Base-by-base conservation (phyloP, 192 early-diverging fungal species). In the Geranomyces variabilis region DNA sequence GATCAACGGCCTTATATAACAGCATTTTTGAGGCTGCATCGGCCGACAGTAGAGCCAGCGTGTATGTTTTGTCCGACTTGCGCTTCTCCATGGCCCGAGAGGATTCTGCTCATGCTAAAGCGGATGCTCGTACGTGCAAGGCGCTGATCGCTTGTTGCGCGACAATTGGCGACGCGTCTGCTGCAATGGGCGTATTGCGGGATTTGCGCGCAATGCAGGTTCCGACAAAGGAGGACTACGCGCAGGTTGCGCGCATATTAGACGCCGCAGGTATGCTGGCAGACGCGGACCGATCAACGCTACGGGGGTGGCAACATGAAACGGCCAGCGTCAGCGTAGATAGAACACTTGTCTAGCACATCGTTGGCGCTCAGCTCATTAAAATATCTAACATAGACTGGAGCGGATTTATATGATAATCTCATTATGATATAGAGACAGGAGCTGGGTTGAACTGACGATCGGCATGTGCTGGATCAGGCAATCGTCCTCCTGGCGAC, bases 31-130 rank as follows among this genome's bases (percentile, higher is more conserved):
- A 24, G 12, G 30, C n/a, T 26, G 61, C 31, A 1, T 22, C 9
- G 1, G 5, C 30, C 33, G 34, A 36, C 13, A 19, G 29, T 22
- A 21, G 26, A 8, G 69, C 69, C 33, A 57, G 57, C 21, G 14
- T 44, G 44, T 70, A 15, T 26, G 69, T 57, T 8, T 17, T 70
- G 43, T 7, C n/a, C n/a, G 69, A 70, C 28, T 34, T 70, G n/a
- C n/a, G 56, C 26, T 70, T 60, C 33, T 43, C 69, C 5, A 61
- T 70, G 58, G 29, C 17, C 57, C 28, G 69, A 30, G 57, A 70
- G 58, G 22, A 60, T 26, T 7, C 19, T 3, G 17, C 31, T 9
- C 12, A 10, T 12, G 60, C 43, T 21, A 22, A n/a, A n/a, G 29
- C 69, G 17, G 58, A 70, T 33, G 24, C 19, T 10, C n/a, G 44